These are phyloP conservation scores for Solanum dulcamara DNA, from an alignment of 257 asterid species.

Conservation along the genomic window DNA sequence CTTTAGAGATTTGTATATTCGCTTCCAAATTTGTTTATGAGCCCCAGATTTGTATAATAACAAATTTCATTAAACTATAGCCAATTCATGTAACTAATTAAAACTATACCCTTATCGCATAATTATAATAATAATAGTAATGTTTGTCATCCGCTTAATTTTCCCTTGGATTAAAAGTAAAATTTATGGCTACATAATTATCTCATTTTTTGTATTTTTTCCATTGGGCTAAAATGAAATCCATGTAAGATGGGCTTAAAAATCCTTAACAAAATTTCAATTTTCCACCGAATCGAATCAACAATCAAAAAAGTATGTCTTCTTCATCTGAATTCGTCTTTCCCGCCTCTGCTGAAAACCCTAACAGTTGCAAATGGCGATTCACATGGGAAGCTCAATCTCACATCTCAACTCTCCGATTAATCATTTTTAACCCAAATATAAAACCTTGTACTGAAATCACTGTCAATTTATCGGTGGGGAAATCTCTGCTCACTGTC, in stretches of 20 bases:
- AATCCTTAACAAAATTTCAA: neutral
- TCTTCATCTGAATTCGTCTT: conserved; percentile 1
- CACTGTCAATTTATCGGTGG: conserved; percentile 24
- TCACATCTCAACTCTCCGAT: conserved; percentile 43
- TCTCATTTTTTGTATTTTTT: neutral
- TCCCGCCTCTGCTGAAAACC: conserved; percentile 10
- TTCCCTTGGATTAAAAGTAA: no score
- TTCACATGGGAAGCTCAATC: conserved; percentile 70
- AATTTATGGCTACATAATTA: no score
- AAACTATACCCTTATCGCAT: no score
- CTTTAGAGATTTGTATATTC: no score
- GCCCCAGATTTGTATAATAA: no score
- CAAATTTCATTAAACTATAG: no score
- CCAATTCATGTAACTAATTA: no score
- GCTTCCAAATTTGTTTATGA: no score
- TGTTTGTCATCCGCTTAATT: no score
- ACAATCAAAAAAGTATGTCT: neutral
- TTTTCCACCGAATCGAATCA: neutral
- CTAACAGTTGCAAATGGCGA: conserved; percentile 30
- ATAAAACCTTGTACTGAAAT: conserved; percentile 37
- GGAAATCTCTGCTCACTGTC: conserved; percentile 34
- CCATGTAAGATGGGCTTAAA: neutral
- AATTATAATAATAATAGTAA: no score
- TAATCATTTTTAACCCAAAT: conserved; percentile 31
- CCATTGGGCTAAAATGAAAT: neutral